Base-by-base conservation (phyloP, 768 basidiomycete species). In the button mushroom (Agaricus bisporus) region DNA sequence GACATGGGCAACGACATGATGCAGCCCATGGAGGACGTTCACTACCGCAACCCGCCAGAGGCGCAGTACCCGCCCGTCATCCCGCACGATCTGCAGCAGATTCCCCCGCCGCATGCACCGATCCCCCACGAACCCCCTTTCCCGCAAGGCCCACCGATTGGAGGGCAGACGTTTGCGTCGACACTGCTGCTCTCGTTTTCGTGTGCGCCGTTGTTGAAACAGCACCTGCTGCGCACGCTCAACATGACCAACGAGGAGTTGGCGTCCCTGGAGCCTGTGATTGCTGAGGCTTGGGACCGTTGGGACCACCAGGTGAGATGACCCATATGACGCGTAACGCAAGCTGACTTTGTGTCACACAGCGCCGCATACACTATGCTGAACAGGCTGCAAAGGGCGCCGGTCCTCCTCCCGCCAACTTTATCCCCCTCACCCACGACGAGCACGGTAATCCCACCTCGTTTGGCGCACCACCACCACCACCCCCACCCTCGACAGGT, bases 221-320 rank as follows among this genome's bases (percentile, higher is more conserved):
- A 82, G 53, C 86, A 91, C 60, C 72, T 91, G 26, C 66, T 91
- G 29, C 81, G 86, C 46, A 82, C 80, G 5, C 71, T 92, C 45
- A 77, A 79, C 58, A 84, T 91, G 80, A 81, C 86, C 26, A 82
- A 81, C 67, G 88, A 91, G 49, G 90, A 92, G 61, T 76, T 92
- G 15, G 82, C 82, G 2, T 82, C 85, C 9, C 70, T 92, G 47
- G 86, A 91, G 63, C 86, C 88, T 25, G 73, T 89, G 60, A 85
- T 92, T 43, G 88, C 90, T 5, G 83, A 86, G 42, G 88, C 88
- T 15, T 92, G 88, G 79, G 90, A 92, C 54, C 84, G 86, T 38
- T 92, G 90, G 90, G 85, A 91, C 61, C 81, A 83, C 59, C 84
- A 85, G 66, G 88, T 90, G 63, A 53, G 79, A 29, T 28, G 25